Evolutionary conservation across 305 asterid species (phyloP), one percentile per base, ranked within the genome.

Genomic region (Salvia sclarea): DNA sequence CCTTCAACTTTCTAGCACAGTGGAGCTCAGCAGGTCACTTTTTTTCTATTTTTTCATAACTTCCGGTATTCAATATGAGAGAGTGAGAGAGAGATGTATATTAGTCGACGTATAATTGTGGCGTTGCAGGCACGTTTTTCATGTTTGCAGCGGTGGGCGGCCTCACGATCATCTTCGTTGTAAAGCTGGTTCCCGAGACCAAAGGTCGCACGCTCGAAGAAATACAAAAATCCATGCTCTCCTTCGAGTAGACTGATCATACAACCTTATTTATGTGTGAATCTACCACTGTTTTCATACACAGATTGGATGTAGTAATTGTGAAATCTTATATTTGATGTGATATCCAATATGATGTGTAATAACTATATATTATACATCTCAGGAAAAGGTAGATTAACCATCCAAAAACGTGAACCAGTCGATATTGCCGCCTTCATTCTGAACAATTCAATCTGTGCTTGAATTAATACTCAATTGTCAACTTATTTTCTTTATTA

Each of bases 1-100:
- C 95, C 0, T 90, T 90, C 57, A 90, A 86, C 81, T 88, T 90
- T 74, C 77, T 90, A 2, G 86, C 75, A 4, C 80, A 80, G 56
- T 88, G 97, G 93, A 88, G 87, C 81, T 80, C 92, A 72, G 82
- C 89, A 66, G 98, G 98, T 92, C 57, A 68, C 63, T 4, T 5
- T 72, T 2, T 53, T 49, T 24, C 16, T 25, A 2, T 2, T 44
- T 0, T 9, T 3, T 33, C 38, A 33, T 33, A 5, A 9, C 7
- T 33, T 33, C 38, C n/a, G n/a, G n/a, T n/a, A n/a, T n/a, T n/a
- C n/a, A n/a, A n/a, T n/a, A n/a, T n/a, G n/a, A n/a, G n/a, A n/a
- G n/a, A 33, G 35, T 3, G 1, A 30, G 35, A 30, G 35, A 30
- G 35, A 30, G 35, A 30, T 33, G 38, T 5, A 33, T 5, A 33